Evolutionary conservation across 352 stramenopile genomes (phyloP).

Genomic region (Plasmopara viticola): DNA sequence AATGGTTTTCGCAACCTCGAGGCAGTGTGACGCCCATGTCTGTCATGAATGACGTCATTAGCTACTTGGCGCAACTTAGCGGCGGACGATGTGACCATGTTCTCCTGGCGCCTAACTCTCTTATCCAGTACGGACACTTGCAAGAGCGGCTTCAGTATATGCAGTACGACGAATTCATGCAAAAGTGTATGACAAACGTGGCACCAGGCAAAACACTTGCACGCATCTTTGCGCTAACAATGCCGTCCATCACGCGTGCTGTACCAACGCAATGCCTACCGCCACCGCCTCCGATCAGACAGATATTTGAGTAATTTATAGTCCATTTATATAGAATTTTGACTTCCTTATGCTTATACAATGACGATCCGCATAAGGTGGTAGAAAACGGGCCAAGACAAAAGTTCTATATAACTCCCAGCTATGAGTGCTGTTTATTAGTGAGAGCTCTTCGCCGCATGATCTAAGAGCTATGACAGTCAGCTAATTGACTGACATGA

Average conservation of each 20-base stretch:
- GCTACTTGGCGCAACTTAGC: conserved; percentile 33
- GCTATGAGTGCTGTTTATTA: too few species aligned
- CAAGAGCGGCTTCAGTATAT: conserved; percentile 41
- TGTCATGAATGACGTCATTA: conserved; percentile 30
- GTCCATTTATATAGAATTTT: conserved; percentile 23
- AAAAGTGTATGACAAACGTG: conserved; percentile 33
- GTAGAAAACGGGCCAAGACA: too few species aligned
- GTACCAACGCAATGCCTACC: conserved; percentile 33
- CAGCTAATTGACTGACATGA: too few species aligned
- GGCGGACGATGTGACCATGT: conserved; percentile 31
- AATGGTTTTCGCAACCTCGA: conserved; percentile 30
- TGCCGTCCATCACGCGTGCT: conserved; percentile 19
- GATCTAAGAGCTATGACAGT: too few species aligned
- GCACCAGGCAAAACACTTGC: conserved; percentile 28
- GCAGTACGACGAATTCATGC: conserved; percentile 41
- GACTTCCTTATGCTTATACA: conserved; percentile 5
- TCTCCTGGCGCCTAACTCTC: conserved; percentile 34
- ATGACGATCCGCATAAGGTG: not conserved
- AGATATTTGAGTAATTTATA: conserved; percentile 41
- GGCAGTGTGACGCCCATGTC: conserved; percentile 31
- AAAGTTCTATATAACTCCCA: too few species aligned
- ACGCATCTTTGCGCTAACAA: conserved; percentile 31
- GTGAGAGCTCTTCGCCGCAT: too few species aligned
- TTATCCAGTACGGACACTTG: conserved; percentile 41
- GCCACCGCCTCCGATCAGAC: conserved; percentile 24